Conservation (phyloP, 768 basidiomycete genomes). For the Mycena vitilis region DNA sequence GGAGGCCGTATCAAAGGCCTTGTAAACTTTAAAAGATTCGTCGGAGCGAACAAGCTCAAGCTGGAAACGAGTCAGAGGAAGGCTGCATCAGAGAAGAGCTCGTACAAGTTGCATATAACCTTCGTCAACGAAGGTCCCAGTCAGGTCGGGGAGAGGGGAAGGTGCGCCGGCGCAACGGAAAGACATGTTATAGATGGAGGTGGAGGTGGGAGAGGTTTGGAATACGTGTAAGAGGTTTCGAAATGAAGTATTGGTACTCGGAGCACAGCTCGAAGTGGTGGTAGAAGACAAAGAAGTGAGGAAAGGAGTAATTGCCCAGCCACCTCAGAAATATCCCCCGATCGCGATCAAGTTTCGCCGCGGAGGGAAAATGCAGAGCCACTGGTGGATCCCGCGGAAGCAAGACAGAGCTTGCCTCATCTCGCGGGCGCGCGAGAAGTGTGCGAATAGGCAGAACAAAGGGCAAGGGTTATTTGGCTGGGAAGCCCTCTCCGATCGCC, state of each 20-base stretch:
- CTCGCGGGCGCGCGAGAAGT: no score
- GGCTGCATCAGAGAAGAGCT: no score
- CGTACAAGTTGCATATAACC: neutral
- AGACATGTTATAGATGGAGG: neutral
- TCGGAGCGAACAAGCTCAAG: slow-evolving; percentile 7
- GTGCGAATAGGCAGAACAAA: no score
- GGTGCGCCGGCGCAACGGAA: neutral
- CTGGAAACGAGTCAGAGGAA: neutral
- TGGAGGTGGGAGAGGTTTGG: neutral
- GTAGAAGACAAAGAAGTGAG: neutral
- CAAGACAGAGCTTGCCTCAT: no score
- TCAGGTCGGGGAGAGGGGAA: neutral
- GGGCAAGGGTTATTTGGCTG: no score
- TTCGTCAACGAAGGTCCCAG: slow-evolving; percentile 2
- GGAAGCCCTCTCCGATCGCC: no score
- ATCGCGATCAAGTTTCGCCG: no score
- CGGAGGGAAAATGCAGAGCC: neutral
- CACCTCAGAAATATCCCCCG: neutral
- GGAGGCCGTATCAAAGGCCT: slow-evolving; percentile 25
- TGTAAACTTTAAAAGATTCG: slow-evolving; percentile 12
- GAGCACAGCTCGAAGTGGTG: slow-evolving; percentile 15
- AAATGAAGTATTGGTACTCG: no score
- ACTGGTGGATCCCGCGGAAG: no score
- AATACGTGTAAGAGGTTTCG: neutral
- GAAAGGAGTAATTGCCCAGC: neutral